A percentile compares a stretch with the other conserved stretches of the same genome.
These are phyloP conservation scores for Russula emetica DNA, from an alignment of 768 basidiomycete species.

Conservation along the genomic window DNA sequence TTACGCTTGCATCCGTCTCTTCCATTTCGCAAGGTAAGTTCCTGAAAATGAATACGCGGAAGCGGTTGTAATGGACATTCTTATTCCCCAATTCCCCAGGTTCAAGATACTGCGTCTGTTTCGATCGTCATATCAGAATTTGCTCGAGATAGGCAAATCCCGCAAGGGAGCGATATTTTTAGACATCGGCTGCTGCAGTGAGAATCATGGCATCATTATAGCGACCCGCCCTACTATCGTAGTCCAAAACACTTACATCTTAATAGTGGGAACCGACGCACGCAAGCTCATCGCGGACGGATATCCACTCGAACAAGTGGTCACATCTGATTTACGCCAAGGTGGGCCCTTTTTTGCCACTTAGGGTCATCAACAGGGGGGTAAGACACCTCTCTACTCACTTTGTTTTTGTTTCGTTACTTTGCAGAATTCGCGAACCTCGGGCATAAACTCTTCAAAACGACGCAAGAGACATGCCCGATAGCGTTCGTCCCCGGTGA, in stretches of 20 bases:
- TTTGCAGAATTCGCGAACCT: slow-evolving; percentile 55
- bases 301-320: slow-evolving; percentile 39
- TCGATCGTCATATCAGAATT: not conserved
- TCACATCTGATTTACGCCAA: slow-evolving; percentile 40
- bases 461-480: slow-evolving; percentile 49
- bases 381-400: not conserved
- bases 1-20: slow-evolving; percentile 17
- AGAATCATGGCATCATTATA: slow-evolving; percentile 19
- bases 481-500: slow-evolving; percentile 55
- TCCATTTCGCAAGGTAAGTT: slow-evolving; percentile 8
- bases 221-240: not conserved
- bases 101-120: slow-evolving; percentile 7
- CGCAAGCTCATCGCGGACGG: slow-evolving; percentile 43
- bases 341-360: slow-evolving; percentile 31
- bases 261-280: slow-evolving; percentile 41
- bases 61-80: not conserved
- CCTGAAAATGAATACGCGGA: not conserved
- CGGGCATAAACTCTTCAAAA: slow-evolving; percentile 57
- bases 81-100: not conserved
- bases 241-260: not conserved
- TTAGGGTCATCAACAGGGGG: not conserved
- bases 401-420: not conserved
- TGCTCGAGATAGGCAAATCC: slow-evolving; percentile 35
- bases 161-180: slow-evolving; percentile 39
- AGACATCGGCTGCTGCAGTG: slow-evolving; percentile 47